A percentile compares a stretch with the other conserved stretches of the same genome.
phyloP scores from a whole-genome alignment of 768 basidiomycete genomes.

The Artomyces pyxidatus region DNA sequence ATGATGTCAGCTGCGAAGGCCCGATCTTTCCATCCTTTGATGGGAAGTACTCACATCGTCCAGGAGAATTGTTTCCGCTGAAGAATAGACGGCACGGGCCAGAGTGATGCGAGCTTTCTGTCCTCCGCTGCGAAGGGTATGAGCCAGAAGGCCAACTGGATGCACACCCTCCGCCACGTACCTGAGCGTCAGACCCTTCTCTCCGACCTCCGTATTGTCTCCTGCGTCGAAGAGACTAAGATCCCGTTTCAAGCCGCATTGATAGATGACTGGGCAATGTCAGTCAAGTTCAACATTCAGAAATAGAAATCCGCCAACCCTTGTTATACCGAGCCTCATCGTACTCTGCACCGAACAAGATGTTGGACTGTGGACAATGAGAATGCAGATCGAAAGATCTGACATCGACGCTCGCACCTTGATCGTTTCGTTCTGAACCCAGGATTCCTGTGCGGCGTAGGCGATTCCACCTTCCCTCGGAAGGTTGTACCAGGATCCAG shows the following conservation, averaged over 20 bases:
- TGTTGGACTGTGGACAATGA: constrained; percentile 35
- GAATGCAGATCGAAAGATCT: not conserved
- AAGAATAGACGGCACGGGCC: constrained; percentile 52
- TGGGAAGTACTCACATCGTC: constrained; percentile 56
- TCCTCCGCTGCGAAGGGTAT: constrained; percentile 32
- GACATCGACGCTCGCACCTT: constrained; percentile 27
- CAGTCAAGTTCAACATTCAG: not conserved
- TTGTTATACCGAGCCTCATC: constrained; percentile 37
- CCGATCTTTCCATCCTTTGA: not conserved
- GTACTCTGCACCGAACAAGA: constrained; percentile 39
- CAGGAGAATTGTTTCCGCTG: constrained; percentile 57
- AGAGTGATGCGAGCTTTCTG: constrained; percentile 53
- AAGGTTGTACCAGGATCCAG: constrained; percentile 60
- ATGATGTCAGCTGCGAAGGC: not conserved
- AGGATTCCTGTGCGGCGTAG: constrained; percentile 79
- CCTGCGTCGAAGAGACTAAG: constrained; percentile 40
- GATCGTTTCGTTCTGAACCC: constrained; percentile 79
- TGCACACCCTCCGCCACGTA: not conserved
- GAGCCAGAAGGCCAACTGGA: not conserved
- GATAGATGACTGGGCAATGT: constrained; percentile 9
- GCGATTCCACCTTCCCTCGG: constrained; percentile 64
- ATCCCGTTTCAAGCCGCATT: constrained; percentile 28
- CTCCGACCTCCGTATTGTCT: constrained; percentile 48
- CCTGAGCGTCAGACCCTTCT: constrained; percentile 44
- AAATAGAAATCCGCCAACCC: constrained; percentile 15